These are phyloP conservation scores for Phytopythium helicoides DNA, from an alignment of 352 stramenopile genomes.

Conservation along the genomic window DNA sequence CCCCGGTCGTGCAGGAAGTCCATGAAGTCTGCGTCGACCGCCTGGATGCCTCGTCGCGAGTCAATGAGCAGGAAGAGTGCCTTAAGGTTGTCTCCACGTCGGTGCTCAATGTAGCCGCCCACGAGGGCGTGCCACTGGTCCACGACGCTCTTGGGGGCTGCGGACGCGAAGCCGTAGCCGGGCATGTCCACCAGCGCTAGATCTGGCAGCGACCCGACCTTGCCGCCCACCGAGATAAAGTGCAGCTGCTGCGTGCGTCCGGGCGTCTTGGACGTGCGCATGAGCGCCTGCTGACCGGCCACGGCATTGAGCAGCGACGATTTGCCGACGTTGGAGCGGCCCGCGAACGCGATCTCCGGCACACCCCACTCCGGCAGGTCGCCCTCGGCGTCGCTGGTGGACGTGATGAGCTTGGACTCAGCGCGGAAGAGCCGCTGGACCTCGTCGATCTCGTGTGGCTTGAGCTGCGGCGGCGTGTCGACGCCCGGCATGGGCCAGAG, in stretches of 20 bases:
- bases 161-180: slow-evolving; percentile 82
- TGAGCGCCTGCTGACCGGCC: slow-evolving; percentile 55
- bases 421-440: slow-evolving; percentile 61
- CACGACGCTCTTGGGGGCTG: slow-evolving; percentile 57
- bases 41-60: slow-evolving; percentile 65
- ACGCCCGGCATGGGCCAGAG: slow-evolving; percentile 63
- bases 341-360: slow-evolving; percentile 83
- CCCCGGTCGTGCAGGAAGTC: slow-evolving; percentile 80
- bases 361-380: slow-evolving; percentile 70
- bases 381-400: slow-evolving; percentile 30
- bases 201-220: slow-evolving; percentile 61
- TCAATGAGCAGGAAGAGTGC: slow-evolving; percentile 78
- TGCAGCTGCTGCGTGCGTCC: slow-evolving; percentile 79
- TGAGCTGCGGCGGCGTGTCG: slow-evolving; percentile 39
- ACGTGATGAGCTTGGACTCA: slow-evolving; percentile 67
- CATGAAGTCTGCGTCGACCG: slow-evolving; percentile 87
- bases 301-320: slow-evolving; percentile 89
- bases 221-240: slow-evolving; percentile 81
- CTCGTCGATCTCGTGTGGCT: slow-evolving; percentile 59
- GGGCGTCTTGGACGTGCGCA: slow-evolving; percentile 85
- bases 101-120: slow-evolving; percentile 69
- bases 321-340: slow-evolving; percentile 88
- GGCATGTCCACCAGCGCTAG: slow-evolving; percentile 84
- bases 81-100: slow-evolving; percentile 73
- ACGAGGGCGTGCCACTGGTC: slow-evolving; percentile 80